Evolutionary conservation across 2,329 filamentous ascomycete species (phyloP).

Genomic region (Dactylellina parvicollis): DNA sequence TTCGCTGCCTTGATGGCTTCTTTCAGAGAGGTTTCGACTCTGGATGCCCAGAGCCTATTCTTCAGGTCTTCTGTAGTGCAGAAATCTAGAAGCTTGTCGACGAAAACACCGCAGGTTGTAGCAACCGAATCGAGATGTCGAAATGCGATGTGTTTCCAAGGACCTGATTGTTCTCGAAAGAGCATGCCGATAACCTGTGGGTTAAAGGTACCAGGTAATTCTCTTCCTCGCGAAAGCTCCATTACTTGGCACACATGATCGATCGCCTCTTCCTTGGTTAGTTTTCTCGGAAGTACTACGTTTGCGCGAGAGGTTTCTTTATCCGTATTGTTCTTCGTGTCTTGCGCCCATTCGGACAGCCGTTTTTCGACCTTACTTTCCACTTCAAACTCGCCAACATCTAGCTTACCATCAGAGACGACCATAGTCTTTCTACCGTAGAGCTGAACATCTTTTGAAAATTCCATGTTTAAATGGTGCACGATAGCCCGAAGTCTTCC

Average conservation of each 20-base stretch:
- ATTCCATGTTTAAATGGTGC: conserved; percentile 60
- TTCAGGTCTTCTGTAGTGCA: conserved; percentile 57
- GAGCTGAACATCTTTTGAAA: conserved; percentile 57
- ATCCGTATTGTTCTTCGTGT: conserved; percentile 15
- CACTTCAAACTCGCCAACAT: conserved; percentile 35
- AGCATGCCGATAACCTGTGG: conserved; percentile 59
- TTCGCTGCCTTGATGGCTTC: conserved; percentile 12
- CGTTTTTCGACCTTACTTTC: conserved; percentile 27
- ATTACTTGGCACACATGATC: conserved; percentile 52
- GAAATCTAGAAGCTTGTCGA: conserved; percentile 56
- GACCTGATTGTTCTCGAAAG: conserved; percentile 60
- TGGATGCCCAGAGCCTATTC: conserved; percentile 45
- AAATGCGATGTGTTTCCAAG: conserved; percentile 59
- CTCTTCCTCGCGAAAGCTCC: conserved; percentile 58
- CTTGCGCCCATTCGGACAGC: conserved; percentile 20
- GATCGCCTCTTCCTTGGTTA: conserved; percentile 29
- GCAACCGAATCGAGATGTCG: conserved; percentile 56
- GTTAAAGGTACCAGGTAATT: conserved; percentile 60
- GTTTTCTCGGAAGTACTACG: conserved; percentile 18
- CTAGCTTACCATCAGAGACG: conserved; percentile 19
- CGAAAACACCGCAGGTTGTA: conserved; percentile 58
- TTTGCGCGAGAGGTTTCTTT: conserved; percentile 7
- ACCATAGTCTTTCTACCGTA: conserved; percentile 56
- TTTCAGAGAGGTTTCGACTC: conserved; percentile 30
- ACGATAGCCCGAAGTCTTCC: conserved; percentile 57